These are phyloP conservation scores for Penicillium digitatum DNA, from an alignment of 2,329 filamentous ascomycete genomes.

Conservation along the genomic window DNA sequence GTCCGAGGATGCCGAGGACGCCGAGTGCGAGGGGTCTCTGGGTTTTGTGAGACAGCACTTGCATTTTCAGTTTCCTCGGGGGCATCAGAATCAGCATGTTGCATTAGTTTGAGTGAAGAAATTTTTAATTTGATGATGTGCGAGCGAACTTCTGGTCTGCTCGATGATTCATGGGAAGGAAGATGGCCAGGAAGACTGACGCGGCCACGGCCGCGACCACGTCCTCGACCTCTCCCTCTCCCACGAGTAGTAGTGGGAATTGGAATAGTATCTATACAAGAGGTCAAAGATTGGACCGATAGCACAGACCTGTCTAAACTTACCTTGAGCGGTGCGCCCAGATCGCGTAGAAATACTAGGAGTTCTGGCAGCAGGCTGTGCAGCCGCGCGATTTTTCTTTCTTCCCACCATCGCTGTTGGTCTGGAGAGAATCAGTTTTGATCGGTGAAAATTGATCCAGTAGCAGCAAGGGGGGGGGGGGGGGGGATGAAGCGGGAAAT, in stretches of 20 bases:
- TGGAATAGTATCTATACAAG: conserved; percentile 16
- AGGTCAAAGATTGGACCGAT: conserved; percentile 10
- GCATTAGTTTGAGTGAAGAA: conserved; percentile 3
- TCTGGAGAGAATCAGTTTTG: conserved; percentile 6
- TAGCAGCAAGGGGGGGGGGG: not conserved
- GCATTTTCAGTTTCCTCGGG: conserved; percentile 9
- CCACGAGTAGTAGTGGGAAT: conserved; percentile 10
- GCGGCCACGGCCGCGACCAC: conserved; percentile 18
- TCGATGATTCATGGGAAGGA: conserved; percentile 3
- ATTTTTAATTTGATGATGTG: conserved; percentile 18
- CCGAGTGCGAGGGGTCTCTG: conserved; percentile 32
- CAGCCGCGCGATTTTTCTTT: conserved; percentile 33
- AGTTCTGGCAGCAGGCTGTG: conserved; percentile 19
- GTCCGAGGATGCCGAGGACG: conserved; percentile 30
- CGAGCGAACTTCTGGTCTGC: conserved; percentile 9
- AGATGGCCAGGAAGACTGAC: conserved; percentile 9
- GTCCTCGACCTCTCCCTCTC: conserved; percentile 17
- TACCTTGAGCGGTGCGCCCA: conserved; percentile 25
- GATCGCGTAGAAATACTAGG: conserved; percentile 19
- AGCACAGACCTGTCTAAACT: conserved; percentile 1
- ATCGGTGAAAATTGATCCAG: not conserved
- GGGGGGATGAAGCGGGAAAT: not conserved
- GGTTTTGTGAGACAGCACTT: conserved; percentile 10
- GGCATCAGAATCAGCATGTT: not conserved
- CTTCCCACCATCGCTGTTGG: conserved; percentile 36